Evolutionary conservation across 352 stramenopile genomes (phyloP), one percentile per base, ranked within the genome.

Genomic region (Globisporangium middletonii): DNA sequence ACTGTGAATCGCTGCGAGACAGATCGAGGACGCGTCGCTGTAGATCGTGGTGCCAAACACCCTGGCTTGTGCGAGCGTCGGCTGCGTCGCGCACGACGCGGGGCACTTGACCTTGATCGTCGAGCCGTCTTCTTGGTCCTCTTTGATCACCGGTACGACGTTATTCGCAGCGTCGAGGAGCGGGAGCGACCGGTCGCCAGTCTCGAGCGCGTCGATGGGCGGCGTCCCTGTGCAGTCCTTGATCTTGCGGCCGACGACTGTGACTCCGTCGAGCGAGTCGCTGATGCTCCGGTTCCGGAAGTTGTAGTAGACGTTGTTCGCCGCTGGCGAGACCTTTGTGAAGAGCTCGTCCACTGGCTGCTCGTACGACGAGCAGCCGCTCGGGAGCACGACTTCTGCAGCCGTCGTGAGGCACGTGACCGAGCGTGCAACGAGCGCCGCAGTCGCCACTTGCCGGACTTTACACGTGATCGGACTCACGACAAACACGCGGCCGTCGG

Each of bases 271-370:
- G 13, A 89, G 66, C 18, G 75, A 59, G 54, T 89, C 65, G 12
- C 35, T 35, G 12, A 72, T 58, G 18, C 62, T 41, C 4, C 81
- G 79, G 38, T 86, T 73, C 0, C 71, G 63, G 49, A 84, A 93
- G 70, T 97, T 98, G 75, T 98, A 97, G 57, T 97, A 93, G 27
- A 98, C 86, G 60, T 99, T 97, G 72, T 93, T 87, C 46, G 63
- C 62, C 38, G 67, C 64, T 15, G 91, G 75, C 8, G 94, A 89
- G 16, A 73, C 67, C 37, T 89, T 86, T 11, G 90, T 63, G 50
- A 90, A 92, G 12, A 92, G 67, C 27, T 95, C 82, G 57, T 98
- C 95, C 13, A 97, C 83, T 26, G 90, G 88, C 30, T 83, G 77
- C 30, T 98, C 94, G 65, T 98, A 98, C 12, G 88, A 98, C 4